A percentile compares a stretch with the other conserved stretches of the same genome.
phyloP scores from a whole-genome alignment of 768 basidiomycete species.

The Butyriboletus loyo region DNA sequence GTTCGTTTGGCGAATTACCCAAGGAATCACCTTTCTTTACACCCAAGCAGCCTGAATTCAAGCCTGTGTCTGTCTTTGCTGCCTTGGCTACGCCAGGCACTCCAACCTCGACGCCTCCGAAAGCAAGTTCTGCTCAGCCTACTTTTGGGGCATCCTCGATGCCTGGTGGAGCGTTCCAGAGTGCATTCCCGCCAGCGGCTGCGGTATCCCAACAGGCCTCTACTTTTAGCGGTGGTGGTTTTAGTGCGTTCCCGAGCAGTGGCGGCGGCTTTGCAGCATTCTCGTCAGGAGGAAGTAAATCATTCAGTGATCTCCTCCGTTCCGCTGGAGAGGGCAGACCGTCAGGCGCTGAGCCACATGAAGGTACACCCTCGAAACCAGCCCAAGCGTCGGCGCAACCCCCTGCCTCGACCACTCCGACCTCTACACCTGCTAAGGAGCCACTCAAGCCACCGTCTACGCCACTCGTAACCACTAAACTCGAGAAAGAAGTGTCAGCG shows the following conservation, averaged over 20 bases:
- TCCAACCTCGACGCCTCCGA: constrained; percentile 23
- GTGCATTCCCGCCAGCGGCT: constrained; percentile 14
- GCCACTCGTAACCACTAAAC: background rate
- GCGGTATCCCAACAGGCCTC: constrained; percentile 8
- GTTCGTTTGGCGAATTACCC: constrained; percentile 35
- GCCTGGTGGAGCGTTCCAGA: constrained; percentile 21
- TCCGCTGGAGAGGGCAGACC: constrained; percentile 30
- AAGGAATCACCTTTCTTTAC: constrained; percentile 56
- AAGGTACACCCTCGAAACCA: constrained; percentile 12
- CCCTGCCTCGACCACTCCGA: constrained; percentile 11
- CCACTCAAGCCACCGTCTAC: background rate
- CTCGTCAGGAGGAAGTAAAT: constrained; percentile 42
- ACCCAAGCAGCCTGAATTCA: constrained; percentile 28
- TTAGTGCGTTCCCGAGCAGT: constrained; percentile 29
- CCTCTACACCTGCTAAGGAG: constrained; percentile 13
- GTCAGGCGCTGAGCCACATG: constrained; percentile 16
- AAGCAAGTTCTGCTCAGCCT: constrained; percentile 23
- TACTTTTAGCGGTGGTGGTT: constrained; percentile 19
- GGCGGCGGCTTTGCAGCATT: constrained; percentile 53
- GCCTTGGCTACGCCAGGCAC: constrained; percentile 14
- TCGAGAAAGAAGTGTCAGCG: background rate
- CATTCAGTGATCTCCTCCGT: constrained; percentile 64
- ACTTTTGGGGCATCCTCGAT: constrained; percentile 41
- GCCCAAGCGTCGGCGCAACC: background rate
- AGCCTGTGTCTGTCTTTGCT: constrained; percentile 40